Base-by-base conservation (phyloP, 2,329 filamentous ascomycete species). In the Trichoderma atroviride region DNA sequence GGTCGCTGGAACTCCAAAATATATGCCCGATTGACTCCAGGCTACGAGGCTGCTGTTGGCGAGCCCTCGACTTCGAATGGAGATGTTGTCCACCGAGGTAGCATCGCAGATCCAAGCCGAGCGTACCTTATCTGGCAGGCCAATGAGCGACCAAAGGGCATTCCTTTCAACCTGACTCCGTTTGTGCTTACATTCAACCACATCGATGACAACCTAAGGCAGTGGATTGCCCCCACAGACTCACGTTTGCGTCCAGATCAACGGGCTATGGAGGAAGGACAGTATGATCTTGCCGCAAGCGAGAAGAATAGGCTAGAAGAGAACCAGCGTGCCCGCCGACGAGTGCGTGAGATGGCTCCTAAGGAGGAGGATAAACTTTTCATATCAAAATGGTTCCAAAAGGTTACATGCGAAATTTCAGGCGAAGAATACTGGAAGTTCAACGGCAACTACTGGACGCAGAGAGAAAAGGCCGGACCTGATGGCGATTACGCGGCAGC, bases 1-100 rank as follows among this genome's bases (percentile, higher is more conserved):
- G 96, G 96, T 1, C 90, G 94, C 43, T 99, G 96, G 96, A 98
- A 98, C 79, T 96, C 96, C 77, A 96, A 95, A 81, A 90, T 99
- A 69, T 99, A 97, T 78, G 96, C 95, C 6, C 92, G 96, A 33
- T 86, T 95, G 73, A 97, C 95, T 0, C 94, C 95, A 0, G 96
- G 95, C 5, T 97, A 91, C 77, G 94, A 98, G 78, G 92, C 88
- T 13, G 81, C 88, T 2, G 86, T 93, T 5, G 89, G 88, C 63
- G 88, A 88, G 80, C 80, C 87, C 24, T 63, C 69, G 3, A 64
- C 65, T 64, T 81, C 81, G 71, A 78, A 78, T 29, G 74, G 74
- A 24, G 76, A 75, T 0, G 77, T 78, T 24, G 73, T 84, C 69
- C 82, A 83, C 74, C 79, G 78, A 61, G 83, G 86, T 76, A 88